Evolutionary conservation across 139 green algal genomes (phyloP).

Genomic region (Haematococcus sp.): DNA sequence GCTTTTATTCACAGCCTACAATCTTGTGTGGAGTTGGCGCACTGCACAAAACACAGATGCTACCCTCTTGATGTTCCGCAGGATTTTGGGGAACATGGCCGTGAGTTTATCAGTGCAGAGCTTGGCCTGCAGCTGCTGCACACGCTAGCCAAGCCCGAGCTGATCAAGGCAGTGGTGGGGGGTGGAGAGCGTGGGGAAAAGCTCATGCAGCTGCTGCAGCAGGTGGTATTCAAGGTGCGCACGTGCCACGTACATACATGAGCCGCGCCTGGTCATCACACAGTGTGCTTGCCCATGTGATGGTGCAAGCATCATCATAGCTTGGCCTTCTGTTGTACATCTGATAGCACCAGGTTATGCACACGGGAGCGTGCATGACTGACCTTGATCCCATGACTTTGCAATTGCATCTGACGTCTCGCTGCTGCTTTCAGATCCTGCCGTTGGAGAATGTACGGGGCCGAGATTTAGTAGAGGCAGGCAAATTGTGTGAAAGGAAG

Average conservation of each 20-base stretch:
- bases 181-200: constrained; percentile 4
- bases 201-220: constrained; percentile 40
- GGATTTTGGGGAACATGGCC: constrained; percentile 92
- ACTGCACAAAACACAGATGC: no score
- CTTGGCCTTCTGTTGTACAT: no score
- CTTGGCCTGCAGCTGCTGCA: constrained; percentile 75
- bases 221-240: constrained; percentile 57
- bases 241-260: no score
- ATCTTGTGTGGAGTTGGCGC: no score
- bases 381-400: no score
- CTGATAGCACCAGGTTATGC: background rate
- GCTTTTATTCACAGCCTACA: no score
- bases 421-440: constrained; percentile 63
- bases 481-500: constrained; percentile 91
- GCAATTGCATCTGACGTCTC: no score
- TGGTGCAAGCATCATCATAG: no score
- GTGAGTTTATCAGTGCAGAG: constrained; percentile 87
- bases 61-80: no score
- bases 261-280: no score
- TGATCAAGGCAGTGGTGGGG: constrained; percentile 11
- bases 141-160: constrained; percentile 45
- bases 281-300: no score
- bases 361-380: background rate
- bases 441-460: constrained; percentile 94
- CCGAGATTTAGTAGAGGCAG: constrained; percentile 74